A percentile compares a stretch with the other conserved stretches of the same genome.
Evolutionary conservation across 176 grass and related monocot genomes (phyloP).

Genomic region (Areca catechu): DNA sequence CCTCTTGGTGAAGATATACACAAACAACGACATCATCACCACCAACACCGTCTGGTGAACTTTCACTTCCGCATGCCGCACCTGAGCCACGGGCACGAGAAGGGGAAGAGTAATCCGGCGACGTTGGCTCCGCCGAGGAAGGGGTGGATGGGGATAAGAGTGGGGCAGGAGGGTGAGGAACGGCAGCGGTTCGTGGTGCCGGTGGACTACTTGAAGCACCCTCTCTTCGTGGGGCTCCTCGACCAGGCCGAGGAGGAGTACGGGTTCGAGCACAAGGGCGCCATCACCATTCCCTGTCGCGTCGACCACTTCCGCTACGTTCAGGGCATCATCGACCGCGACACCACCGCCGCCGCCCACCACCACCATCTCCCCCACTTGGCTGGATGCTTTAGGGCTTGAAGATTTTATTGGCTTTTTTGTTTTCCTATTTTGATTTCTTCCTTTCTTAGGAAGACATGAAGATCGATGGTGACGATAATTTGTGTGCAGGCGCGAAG

Average conservation of each 20-base stretch:
- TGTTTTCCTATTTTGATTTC: not conserved
- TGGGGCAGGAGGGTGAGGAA: slow-evolving; percentile 63
- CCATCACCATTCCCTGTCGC: slow-evolving; percentile 74
- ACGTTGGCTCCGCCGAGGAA: slow-evolving; percentile 23
- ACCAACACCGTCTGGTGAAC: slow-evolving; percentile 2
- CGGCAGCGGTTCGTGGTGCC: slow-evolving; percentile 66
- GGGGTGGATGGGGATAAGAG: slow-evolving; percentile 66
- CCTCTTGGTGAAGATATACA: not conserved
- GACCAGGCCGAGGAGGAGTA: slow-evolving; percentile 72
- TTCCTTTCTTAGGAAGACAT: not conserved
- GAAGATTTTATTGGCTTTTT: not conserved
- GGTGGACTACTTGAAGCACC: slow-evolving; percentile 72
- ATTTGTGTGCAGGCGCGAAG: not conserved
- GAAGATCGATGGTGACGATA: slow-evolving; percentile 43
- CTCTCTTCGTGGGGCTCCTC: slow-evolving; percentile 66
- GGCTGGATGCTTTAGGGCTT: slow-evolving; percentile 60
- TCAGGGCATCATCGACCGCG: slow-evolving; percentile 44
- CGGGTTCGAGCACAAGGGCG: slow-evolving; percentile 68
- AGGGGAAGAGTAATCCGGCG: no score
- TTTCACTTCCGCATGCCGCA: slow-evolving; percentile 9
- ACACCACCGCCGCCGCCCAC: slow-evolving; percentile 18
- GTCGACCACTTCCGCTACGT: slow-evolving; percentile 70
- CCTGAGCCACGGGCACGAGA: not conserved
- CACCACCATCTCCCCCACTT: slow-evolving; percentile 47
- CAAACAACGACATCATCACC: not conserved